Evolutionary conservation across 169 alveolate species (phyloP).

Genomic region (Miamiensis avidus): DNA sequence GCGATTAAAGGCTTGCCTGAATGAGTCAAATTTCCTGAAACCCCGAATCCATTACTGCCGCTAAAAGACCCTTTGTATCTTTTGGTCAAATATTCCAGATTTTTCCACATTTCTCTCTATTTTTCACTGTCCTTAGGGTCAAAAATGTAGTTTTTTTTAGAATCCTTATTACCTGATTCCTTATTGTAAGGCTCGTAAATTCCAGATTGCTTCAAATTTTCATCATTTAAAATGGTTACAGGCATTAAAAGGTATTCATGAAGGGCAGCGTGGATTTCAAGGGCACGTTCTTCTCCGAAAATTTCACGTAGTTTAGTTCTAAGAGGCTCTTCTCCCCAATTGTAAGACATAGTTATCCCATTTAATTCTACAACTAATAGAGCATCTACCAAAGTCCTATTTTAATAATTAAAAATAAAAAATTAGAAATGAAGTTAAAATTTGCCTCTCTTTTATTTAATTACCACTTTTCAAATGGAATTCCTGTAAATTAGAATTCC

Average conservation of each 20-base stretch:
- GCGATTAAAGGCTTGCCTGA: background rate
- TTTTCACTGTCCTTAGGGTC: background rate
- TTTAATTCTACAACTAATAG: background rate
- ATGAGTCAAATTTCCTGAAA: background rate
- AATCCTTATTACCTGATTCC: background rate
- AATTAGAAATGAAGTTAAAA: no score
- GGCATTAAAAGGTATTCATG: no score
- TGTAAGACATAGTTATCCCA: background rate
- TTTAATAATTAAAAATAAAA: no score
- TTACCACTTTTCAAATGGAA: background rate
- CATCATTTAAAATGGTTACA: background rate
- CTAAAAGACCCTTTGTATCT: background rate
- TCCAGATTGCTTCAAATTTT: background rate
- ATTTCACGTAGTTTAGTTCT: background rate
- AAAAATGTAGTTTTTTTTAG: background rate
- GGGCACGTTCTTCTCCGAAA: background rate
- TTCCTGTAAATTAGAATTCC: background rate
- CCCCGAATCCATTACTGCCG: background rate
- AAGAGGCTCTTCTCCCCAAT: background rate
- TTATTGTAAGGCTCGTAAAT: background rate
- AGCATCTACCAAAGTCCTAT: background rate
- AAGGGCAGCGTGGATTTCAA: background rate
- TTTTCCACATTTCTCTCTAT: background rate
- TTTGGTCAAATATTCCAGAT: background rate
- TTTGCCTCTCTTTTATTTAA: no score